Evolutionary conservation across 257 asterid genomes (phyloP), one percentile per base, ranked within the genome.

Genomic region (Capsicum chinense): DNA sequence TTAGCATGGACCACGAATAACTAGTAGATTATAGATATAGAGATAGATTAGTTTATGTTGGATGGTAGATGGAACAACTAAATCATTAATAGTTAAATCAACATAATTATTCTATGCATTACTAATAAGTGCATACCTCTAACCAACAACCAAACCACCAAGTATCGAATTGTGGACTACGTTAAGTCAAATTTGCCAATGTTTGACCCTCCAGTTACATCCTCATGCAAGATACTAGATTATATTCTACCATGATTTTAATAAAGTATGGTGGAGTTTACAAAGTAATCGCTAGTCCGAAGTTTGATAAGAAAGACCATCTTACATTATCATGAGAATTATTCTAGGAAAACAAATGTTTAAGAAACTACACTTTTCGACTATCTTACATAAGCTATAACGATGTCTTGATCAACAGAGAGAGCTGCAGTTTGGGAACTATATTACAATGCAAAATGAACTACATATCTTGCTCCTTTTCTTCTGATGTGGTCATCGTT

Each of bases 401-500:
- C 80, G 19, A 73, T 48, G 80, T 73, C 48, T 63, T 71, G 17
- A 71, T 71, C 37, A 57, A 47, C 5, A 3, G 78, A 16, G 13
- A 42, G 35, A 21, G 21, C 21, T 21, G 21, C 21, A 21, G 21
- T 21, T 50, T 19, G 21, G 9, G 16, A 76, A 67, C 52, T 67
- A 67, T 2, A 37, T 37, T 67, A 39, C 3, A 37, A 14, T 14
- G 19, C 13, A 67, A 13, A 48, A 19, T 48, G 80, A 73, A 73
- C 42, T 48, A 6, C 0, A 19, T 19, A 9, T 26, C 13, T 13
- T 76, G 62, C 62, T 76, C 21, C 42, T 19, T 48, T 26, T 73
- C 60, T 48, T 47, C 58, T 44, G 58, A 58, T 33, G 67, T 71
- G 56, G 50, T 74, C 81, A 50, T 90, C 85, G 70, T 21, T 68